Evolutionary conservation across 805 yeast species (phyloP).

Genomic region (Wickerhamomyces silvicola): DNA sequence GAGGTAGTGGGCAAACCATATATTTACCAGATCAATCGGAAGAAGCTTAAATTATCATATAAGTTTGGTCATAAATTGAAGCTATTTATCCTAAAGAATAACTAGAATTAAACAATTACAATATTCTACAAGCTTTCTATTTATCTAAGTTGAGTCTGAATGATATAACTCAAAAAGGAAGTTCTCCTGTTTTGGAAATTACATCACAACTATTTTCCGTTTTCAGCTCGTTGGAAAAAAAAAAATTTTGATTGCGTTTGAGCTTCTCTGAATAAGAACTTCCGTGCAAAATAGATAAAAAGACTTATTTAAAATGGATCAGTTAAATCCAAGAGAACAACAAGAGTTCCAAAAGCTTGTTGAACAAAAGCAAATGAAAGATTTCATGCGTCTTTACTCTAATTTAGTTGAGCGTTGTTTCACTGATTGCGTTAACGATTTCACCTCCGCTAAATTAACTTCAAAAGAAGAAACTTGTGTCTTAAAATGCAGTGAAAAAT

Average conservation of each 20-base stretch:
- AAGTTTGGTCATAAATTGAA: too few relatives aligned
- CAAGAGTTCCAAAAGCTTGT: constrained; percentile 93
- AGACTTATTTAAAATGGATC: constrained; percentile 60
- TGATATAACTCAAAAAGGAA: too few relatives aligned
- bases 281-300: neutral
- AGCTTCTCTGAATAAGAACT: neutral
- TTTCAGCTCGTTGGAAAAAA: neutral
- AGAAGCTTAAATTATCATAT: neutral
- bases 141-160: too few relatives aligned
- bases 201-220: neutral
- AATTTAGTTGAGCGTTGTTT: constrained; percentile 95
- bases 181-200: too few relatives aligned
- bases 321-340: constrained; percentile 90
- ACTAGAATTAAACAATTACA: too few relatives aligned
- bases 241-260: too few relatives aligned
- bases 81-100: too few relatives aligned
- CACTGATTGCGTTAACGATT: constrained; percentile 95
- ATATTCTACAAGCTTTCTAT: too few relatives aligned
- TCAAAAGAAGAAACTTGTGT: constrained; percentile 82
- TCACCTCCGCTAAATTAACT: constrained; percentile 86
- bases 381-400: constrained; percentile 95
- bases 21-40: neutral
- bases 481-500: constrained; percentile 91
- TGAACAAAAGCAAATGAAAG: constrained; percentile 97
- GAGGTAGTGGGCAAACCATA: neutral